Percentiles rank a stretch among this genome's conserved stretches.
phyloP scores from a whole-genome alignment of 805 yeast species.

The Kodamaea neixiangensis region DNA sequence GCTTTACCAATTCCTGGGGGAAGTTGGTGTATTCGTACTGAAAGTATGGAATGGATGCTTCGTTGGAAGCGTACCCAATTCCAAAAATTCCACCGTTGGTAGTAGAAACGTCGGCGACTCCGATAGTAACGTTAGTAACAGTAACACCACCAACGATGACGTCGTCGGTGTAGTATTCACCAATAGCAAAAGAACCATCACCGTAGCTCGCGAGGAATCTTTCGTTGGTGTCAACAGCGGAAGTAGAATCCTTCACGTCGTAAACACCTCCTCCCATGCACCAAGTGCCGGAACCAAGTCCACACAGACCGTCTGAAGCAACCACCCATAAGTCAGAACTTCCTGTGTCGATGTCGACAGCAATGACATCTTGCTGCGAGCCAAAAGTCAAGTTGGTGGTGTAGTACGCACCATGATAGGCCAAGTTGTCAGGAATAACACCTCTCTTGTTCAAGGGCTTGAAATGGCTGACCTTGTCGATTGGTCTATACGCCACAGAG shows the following conservation, averaged over 20 bases:
- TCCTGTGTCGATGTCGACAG: slow-evolving; percentile 14
- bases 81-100: slow-evolving; percentile 8
- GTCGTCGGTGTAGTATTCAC: slow-evolving; percentile 6
- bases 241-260: slow-evolving; percentile 9
- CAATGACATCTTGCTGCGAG: slow-evolving; percentile 10
- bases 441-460: background rate
- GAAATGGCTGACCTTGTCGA: background rate
- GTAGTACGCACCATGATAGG: slow-evolving; percentile 5
- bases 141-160: slow-evolving; percentile 4
- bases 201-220: slow-evolving; percentile 3
- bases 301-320: slow-evolving; percentile 6
- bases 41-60: background rate
- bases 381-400: slow-evolving; percentile 9
- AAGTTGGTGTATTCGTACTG: slow-evolving; percentile 4
- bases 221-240: slow-evolving; percentile 7
- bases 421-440: slow-evolving; percentile 1
- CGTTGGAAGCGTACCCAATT: slow-evolving; percentile 7
- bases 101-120: slow-evolving; percentile 1
- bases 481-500: background rate
- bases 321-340: slow-evolving; percentile 15
- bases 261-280: slow-evolving; percentile 10
- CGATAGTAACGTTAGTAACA: slow-evolving; percentile 1
- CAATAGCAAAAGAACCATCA: slow-evolving; percentile 4
- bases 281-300: background rate
- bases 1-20: slow-evolving; percentile 2